Evolutionary conservation across 2,329 filamentous ascomycete species (phyloP).

Genomic region (Arthrobotrys musiformis): DNA sequence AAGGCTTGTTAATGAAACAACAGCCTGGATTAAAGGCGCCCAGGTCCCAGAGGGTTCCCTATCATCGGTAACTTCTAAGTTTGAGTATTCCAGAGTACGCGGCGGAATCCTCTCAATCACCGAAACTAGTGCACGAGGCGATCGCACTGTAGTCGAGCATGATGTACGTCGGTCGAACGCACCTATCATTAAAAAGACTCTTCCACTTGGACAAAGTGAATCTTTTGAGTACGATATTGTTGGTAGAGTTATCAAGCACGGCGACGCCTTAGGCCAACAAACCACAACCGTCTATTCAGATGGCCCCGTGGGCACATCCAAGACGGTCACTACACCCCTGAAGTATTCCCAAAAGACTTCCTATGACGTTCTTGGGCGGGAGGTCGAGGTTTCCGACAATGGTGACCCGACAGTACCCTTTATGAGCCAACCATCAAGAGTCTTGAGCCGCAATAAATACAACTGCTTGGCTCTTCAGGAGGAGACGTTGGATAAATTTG

Average conservation of each 20-base stretch:
- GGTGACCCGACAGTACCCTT: not conserved
- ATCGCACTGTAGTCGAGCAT: too few relatives aligned
- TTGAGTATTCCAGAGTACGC: too few relatives aligned
- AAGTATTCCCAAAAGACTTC: not conserved
- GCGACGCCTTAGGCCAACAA: not conserved
- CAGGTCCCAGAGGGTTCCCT: not conserved
- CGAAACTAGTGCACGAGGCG: too few relatives aligned
- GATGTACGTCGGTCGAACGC: not conserved
- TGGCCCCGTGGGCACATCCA: not conserved
- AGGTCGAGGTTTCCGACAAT: not conserved
- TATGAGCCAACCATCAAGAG: not conserved
- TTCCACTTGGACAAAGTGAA: not conserved
- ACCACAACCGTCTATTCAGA: not conserved
- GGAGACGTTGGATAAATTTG: not conserved
- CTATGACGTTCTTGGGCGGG: not conserved
- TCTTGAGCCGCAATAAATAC: not conserved
- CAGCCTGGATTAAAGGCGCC: not conserved
- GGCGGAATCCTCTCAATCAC: too few relatives aligned
- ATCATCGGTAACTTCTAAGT: not conserved
- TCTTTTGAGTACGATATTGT: not conserved
- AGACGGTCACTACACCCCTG: not conserved
- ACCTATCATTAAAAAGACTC: not conserved
- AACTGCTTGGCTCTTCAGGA: not conserved
- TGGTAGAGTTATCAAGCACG: not conserved
- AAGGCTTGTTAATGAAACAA: not conserved